phyloP scores from a whole-genome alignment of 345 rosid genomes.

The Eucalyptus lansdowneana region DNA sequence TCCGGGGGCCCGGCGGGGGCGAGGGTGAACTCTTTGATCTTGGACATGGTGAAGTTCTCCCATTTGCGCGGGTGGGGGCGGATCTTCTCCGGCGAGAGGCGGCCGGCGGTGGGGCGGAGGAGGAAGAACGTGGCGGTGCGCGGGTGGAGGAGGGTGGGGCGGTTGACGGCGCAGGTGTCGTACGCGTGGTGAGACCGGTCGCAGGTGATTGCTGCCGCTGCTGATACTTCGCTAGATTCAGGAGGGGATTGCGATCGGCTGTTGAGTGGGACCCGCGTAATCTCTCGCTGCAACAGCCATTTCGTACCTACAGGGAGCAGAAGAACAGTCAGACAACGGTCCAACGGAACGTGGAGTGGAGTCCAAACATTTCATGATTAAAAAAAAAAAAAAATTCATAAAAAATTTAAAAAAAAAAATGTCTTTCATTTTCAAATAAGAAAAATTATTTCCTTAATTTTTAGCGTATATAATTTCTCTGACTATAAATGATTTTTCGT shows the following conservation, averaged over 20 bases:
- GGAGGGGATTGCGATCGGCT: neutral
- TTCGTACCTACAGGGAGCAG: neutral
- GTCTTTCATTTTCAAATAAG: neutral
- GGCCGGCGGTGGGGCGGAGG: neutral
- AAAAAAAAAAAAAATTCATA: neutral
- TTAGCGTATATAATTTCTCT: too few relatives aligned
- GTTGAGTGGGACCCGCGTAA: neutral
- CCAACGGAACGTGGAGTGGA: neutral
- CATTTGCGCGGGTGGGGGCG: conserved; percentile 27
- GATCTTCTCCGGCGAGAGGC: conserved; percentile 1
- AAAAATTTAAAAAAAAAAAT: too few relatives aligned
- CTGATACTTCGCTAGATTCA: neutral
- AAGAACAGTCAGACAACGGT: neutral
- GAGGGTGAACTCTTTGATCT: conserved; percentile 14
- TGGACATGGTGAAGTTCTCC: conserved; percentile 11
- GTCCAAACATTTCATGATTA: neutral
- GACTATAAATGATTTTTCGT: neutral
- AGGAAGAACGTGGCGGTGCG: conserved; percentile 6
- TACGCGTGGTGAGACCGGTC: conserved; percentile 10
- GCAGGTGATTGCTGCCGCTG: conserved; percentile 8
- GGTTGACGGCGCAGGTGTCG: conserved; percentile 19
- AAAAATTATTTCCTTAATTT: neutral
- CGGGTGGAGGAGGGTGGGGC: conserved; percentile 18
- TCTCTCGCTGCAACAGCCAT: neutral
- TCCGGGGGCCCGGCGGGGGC: neutral